Base-by-base conservation (phyloP, 305 asterid genomes). In the Solanum hybrid region DNA sequence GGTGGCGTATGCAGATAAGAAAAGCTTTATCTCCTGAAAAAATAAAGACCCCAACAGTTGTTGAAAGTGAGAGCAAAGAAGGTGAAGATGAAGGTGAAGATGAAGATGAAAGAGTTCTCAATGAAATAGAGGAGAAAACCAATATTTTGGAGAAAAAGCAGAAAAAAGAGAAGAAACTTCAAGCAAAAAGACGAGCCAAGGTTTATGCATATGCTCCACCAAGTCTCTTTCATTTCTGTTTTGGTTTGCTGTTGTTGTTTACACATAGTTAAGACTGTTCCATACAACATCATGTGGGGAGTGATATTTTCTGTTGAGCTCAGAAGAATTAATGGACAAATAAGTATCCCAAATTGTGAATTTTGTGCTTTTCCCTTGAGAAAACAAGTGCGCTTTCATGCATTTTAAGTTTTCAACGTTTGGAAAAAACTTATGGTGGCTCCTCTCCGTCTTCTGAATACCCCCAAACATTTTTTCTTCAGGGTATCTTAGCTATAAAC, bases 121-220 rank as follows among this genome's bases (percentile, higher is more conserved):
- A 94, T 83, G 99, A 98, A 94, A 94, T 98, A 97, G 99, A 97
- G 91, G 99, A 95, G 94, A 89, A 96, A 89, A 92, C 98, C 46
- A 87, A 94, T 94, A 97, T 97, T 76, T 92, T 96, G 93, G 98
- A 95, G 85, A 95, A 94, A 85, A 97, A 94, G 94, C 97, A 97
- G 94, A 97, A 94, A 90, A 92, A 93, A 88, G 93, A 93, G 26
- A 97, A 96, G 93, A 97, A 94, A 89, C 82, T 95, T 91, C 81
- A 92, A 5, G 94, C 96, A 89, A 97, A 95, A 94, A 93, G 98
- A 90, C 96, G 89, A 33, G 95, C 97, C 37, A 98, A 98, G 99
- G 99, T 97, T 37, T 74, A 31, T 76, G 31, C 64, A 24, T 75
- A 18, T 76, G 29, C 87, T 34, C 18, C 46, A 40, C 28, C 51